Evolutionary conservation across 495 filamentous ascomycete species (phyloP), one percentile per base, ranked within the genome.

Genomic region (Hypomontagnella monticulosa): DNA sequence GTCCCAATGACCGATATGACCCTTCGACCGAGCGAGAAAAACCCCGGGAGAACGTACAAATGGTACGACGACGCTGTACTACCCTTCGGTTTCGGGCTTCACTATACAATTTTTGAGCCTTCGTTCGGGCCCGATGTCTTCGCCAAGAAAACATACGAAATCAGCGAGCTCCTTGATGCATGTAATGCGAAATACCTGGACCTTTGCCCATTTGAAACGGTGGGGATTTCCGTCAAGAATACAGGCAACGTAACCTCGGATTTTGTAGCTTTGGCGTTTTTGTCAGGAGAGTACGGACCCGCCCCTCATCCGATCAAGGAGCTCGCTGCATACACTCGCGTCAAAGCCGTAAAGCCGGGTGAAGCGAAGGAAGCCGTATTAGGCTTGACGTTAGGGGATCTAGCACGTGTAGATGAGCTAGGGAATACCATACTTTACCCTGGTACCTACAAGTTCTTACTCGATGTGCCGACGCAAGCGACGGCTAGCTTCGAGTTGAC

Each of bases 391-490:
- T 67, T 91, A 23, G 88, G 84, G 12, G 81, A 78, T 37, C 63
- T 92, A 15, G 84, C 87, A 1, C 76, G 89, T 4, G 79, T 81
- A 0, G 84, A 91, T 63, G 80, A 79, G 30, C 66, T 60, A 4
- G 89, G 89, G 1, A 84, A 89, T 67, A 79, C 78, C 18, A 75
- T 89, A 16, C 54, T 92, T 34, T 91, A 89, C 67, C 89, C 89
- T 0, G 89, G 89, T 1, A 78, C 73, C 0, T 91, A 92, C 69
- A 80, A 77, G 15, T 20, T 92, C 59, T 71, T 81, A 23, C 60
- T 92, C 48, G 88, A 92, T 63, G 73, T 74, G 57, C 75, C 75
- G 37, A 66, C 73, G 4, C 67, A 76, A 41, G 73, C 70, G 19
- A 73, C 58, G 30, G 57, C 69, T 23, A 74, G 62, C 14, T 84